A percentile compares a stretch with the other conserved stretches of the same genome.
Evolutionary conservation across 805 yeast genomes (phyloP).

Genomic region (Ogataea pilisensis): DNA sequence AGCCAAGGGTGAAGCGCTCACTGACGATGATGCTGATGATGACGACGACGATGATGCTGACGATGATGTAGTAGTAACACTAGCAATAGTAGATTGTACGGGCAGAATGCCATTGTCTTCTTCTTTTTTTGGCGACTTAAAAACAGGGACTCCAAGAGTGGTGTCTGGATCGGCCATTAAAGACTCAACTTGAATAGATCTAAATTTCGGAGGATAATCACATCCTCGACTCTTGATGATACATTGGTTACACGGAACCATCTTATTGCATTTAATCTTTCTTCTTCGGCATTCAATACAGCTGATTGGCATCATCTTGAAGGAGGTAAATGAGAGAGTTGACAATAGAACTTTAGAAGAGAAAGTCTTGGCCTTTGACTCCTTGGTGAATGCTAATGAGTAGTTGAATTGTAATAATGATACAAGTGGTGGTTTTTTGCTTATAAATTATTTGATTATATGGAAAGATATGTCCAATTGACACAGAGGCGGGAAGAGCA

Average conservation of each 20-base stretch:
- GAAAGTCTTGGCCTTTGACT: background rate
- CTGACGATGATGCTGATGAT: too few species aligned
- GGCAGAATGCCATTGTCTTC: background rate
- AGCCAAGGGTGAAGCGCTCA: background rate
- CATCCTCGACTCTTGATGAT: slow-evolving; percentile 35
- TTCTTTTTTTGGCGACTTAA: background rate
- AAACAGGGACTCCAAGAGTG: background rate
- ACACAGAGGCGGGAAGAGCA: too few species aligned
- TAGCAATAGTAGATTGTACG: background rate
- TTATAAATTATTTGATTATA: too few species aligned
- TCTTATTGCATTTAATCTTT: slow-evolving; percentile 33
- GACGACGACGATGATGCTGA: background rate
- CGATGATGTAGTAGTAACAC: background rate
- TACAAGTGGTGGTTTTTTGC: too few species aligned
- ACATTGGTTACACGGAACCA: slow-evolving; percentile 45
- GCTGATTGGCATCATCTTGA: slow-evolving; percentile 29
- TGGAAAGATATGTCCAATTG: too few species aligned
- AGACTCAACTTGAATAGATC: slow-evolving; percentile 36
- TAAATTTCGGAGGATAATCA: slow-evolving; percentile 43
- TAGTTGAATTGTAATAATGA: too few species aligned
- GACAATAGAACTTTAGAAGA: background rate
- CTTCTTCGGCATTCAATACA: slow-evolving; percentile 34
- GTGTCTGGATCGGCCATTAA: slow-evolving; percentile 14
- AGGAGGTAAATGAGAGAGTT: background rate
- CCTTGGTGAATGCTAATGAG: too few species aligned